Evolutionary conservation across 1,284 basidiomycete genomes (phyloP).

Genomic region (Naganishia cerealis): DNA sequence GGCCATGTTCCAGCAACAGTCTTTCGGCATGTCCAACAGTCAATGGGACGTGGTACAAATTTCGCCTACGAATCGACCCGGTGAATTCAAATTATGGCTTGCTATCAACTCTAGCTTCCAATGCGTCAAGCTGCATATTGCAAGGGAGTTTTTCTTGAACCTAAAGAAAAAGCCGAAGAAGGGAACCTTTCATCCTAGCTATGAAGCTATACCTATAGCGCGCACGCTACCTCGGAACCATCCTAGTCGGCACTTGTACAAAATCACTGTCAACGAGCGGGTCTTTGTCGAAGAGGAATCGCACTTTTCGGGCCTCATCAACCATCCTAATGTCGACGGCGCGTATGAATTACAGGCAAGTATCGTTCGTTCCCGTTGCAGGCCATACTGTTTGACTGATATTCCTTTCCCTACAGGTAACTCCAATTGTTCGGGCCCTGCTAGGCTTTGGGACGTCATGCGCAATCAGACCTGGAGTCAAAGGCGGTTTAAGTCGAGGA

Average conservation of each 20-base stretch:
- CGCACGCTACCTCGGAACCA: conserved; percentile 79
- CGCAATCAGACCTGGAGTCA: conserved; percentile 63
- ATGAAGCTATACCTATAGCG: conserved; percentile 71
- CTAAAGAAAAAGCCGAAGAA: conserved; percentile 67
- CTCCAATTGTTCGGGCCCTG: conserved; percentile 78
- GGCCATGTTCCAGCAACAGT: conserved; percentile 75
- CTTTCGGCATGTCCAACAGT: conserved; percentile 64
- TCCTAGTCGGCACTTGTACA: conserved; percentile 76
- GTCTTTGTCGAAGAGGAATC: conserved; percentile 79
- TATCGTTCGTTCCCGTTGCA: conserved; percentile 24
- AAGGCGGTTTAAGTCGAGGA: conserved; percentile 76
- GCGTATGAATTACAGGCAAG: conserved; percentile 87
- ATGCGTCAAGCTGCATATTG: conserved; percentile 76
- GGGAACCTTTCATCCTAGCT: conserved; percentile 68
- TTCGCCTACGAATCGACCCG: conserved; percentile 70
- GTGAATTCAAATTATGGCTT: conserved; percentile 88
- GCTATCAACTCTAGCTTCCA: conserved; percentile 78
- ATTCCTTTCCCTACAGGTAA: conserved; percentile 61
- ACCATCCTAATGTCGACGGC: conserved; percentile 92
- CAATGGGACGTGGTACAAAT: conserved; percentile 95
- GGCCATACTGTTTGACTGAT: not conserved
- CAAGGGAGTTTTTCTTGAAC: conserved; percentile 90
- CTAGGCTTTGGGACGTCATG: conserved; percentile 84
- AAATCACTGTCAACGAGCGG: conserved; percentile 78
- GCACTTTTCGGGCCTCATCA: conserved; percentile 87